A percentile compares a stretch with the other conserved stretches of the same genome.
Evolutionary conservation across 2,329 filamentous ascomycete genomes (phyloP).

Genomic region (Coniosporium tulheliwenetii): DNA sequence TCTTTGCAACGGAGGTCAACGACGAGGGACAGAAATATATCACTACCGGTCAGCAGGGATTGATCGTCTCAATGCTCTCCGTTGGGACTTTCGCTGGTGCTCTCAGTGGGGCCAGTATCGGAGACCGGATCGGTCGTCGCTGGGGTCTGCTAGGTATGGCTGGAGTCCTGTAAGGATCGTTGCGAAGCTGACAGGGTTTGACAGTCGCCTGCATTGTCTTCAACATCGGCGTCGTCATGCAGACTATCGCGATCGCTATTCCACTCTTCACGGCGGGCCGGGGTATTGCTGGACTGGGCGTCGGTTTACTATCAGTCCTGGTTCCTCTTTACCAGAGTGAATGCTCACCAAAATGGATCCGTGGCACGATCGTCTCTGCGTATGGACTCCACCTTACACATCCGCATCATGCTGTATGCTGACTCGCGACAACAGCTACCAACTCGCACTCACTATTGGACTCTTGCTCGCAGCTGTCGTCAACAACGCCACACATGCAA

Average conservation of each 20-base stretch:
- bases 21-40: too few relatives aligned
- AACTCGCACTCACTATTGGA: too few relatives aligned
- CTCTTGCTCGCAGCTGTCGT: slow-evolving; percentile 60
- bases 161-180: too few relatives aligned
- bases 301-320: slow-evolving; percentile 6
- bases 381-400: neutral
- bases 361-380: neutral
- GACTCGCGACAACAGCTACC: neutral
- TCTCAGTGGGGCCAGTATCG: too few relatives aligned
- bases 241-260: slow-evolving; percentile 13
- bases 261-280: slow-evolving; percentile 15
- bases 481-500: slow-evolving; percentile 49
- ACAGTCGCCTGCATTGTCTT: slow-evolving; percentile 15
- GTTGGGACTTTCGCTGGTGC: too few relatives aligned
- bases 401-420: neutral
- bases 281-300: slow-evolving; percentile 15
- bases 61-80: too few relatives aligned
- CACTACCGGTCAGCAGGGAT: too few relatives aligned
- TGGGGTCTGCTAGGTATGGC: too few relatives aligned
- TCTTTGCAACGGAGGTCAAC: too few relatives aligned
- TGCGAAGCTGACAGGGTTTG: too few relatives aligned
- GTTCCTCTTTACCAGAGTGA: neutral
- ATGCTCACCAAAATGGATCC: neutral
- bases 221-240: slow-evolving; percentile 27
- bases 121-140: too few relatives aligned